Evolutionary conservation across 345 rosid species (phyloP), one percentile per base, ranked within the genome.

Genomic region (Euphorbia tirucalli): DNA sequence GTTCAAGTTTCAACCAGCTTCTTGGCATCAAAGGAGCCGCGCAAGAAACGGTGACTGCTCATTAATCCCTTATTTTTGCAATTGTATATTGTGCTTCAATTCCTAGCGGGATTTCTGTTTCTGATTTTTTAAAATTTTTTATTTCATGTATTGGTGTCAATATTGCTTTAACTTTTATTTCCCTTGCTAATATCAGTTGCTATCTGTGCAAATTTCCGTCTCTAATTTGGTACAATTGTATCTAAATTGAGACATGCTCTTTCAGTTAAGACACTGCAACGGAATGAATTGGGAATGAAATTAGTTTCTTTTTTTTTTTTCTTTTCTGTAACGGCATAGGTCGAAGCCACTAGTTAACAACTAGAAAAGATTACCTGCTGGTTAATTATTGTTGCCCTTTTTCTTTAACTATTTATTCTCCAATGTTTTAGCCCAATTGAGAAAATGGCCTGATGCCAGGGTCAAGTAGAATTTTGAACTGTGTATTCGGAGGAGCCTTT

Each of bases 21-120:
- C 96, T 94, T 32, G 97, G 98, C 46, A 94, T 94, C 80, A 94
- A 88, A 85, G 98, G 98, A 78, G 98, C 98, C 9, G 71, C 95
- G 58, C 90, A 87, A 84, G 98, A 92, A 74, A 85, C 92, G 56
- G 98, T 94, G 65, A 86, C 83, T 69, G 15, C 62, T 49, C 49
- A 24, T 7, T 54, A 13, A 11, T 28, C 18, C 31, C 27, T 24
- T 37, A 10, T 21, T 61, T 61, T 30, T 32, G n/a, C 7, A 8
- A n/a, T 48, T 31, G 39, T 72, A 35, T 44, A 18, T 9, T 39
- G 70, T 61, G 30, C 31, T 5, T 59, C 41, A 48, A 5, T 56
- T 56, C 15, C 21, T 24, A 28, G 21, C 44, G 0, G 15, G 35
- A 48, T 32, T 32, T 21, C 28, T 5, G 14, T 19, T 31, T 50